A percentile compares a stretch with the other conserved stretches of the same genome.
Conservation (phyloP, 1,139 yeast species). For the Yarrowia galli region DNA sequence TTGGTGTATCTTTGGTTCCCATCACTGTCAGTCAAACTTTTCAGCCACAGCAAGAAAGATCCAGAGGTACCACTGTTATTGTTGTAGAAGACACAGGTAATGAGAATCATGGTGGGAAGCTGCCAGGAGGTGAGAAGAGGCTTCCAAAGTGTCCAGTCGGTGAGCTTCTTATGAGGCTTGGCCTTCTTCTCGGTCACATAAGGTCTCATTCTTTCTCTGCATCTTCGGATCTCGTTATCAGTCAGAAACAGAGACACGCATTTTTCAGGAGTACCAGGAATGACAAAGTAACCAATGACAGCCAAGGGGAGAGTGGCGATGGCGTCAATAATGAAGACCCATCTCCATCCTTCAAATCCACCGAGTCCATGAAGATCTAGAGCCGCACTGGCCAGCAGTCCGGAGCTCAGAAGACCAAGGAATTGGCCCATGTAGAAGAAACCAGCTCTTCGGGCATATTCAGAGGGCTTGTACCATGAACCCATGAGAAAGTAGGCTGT, state of each 20-base stretch:
- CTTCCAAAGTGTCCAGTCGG: conserved; percentile 53
- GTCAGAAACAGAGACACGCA: conserved; percentile 61
- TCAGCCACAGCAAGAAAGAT: conserved; percentile 61
- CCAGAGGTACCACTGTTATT: conserved; percentile 61
- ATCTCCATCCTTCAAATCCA: conserved; percentile 71
- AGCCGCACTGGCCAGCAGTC: conserved; percentile 65
- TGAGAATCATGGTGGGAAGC: conserved; percentile 52
- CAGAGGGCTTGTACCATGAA: conserved; percentile 66
- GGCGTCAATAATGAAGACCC: conserved; percentile 76
- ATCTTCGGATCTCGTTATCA: conserved; percentile 69
- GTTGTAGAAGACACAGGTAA: conserved; percentile 71
- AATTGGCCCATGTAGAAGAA: conserved; percentile 67
- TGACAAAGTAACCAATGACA: conserved; percentile 63
- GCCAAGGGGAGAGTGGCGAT: conserved; percentile 66
- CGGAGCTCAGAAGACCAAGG: conserved; percentile 68
- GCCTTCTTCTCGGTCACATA: conserved; percentile 19
- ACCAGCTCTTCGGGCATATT: conserved; percentile 65
- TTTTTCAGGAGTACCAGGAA: conserved; percentile 71
- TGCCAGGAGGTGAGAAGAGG: conserved; percentile 60
- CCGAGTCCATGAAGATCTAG: conserved; percentile 55
- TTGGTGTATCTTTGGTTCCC: conserved; percentile 47
- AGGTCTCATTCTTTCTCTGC: conserved; percentile 60
- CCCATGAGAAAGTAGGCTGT: conserved; percentile 68
- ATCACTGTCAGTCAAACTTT: conserved; percentile 52
- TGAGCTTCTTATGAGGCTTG: not conserved